Conservation (phyloP, 2,329 filamentous ascomycete genomes). For the Trichoderma endophyticum region DNA sequence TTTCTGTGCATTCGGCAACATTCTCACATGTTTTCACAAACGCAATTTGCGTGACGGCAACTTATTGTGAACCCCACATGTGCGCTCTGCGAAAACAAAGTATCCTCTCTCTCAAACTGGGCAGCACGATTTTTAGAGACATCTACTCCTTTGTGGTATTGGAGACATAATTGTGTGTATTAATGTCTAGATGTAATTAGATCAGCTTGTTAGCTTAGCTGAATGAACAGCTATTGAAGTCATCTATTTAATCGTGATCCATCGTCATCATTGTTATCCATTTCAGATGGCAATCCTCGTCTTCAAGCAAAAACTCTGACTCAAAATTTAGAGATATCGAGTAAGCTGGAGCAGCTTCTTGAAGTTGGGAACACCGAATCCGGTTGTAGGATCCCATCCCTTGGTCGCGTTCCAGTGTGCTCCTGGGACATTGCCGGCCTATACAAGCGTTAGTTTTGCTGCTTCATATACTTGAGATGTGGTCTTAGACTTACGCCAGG, state of each 20-base stretch:
- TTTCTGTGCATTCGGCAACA: background rate
- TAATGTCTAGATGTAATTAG: background rate
- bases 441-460: constrained; percentile 14
- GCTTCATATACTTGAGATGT: background rate
- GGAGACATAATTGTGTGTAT: background rate
- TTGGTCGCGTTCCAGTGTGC: constrained; percentile 28
- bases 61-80: background rate
- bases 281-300: background rate
- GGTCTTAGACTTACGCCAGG: background rate
- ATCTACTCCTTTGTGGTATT: background rate
- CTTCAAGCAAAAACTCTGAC: background rate
- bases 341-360: constrained; percentile 23
- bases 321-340: background rate
- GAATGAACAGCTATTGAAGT: background rate
- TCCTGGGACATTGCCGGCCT: constrained; percentile 29
- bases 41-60: background rate
- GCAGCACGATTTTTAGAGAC: background rate
- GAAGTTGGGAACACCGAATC: constrained; percentile 24
- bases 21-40: background rate
- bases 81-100: background rate
- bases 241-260: background rate
- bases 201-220: background rate
- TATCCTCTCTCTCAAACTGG: accelerated
- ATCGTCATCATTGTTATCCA: background rate
- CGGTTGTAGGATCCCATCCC: constrained; percentile 25